These are phyloP conservation scores for Truncatella angustata DNA, from an alignment of 2,329 filamentous ascomycete genomes.

Conservation along the genomic window DNA sequence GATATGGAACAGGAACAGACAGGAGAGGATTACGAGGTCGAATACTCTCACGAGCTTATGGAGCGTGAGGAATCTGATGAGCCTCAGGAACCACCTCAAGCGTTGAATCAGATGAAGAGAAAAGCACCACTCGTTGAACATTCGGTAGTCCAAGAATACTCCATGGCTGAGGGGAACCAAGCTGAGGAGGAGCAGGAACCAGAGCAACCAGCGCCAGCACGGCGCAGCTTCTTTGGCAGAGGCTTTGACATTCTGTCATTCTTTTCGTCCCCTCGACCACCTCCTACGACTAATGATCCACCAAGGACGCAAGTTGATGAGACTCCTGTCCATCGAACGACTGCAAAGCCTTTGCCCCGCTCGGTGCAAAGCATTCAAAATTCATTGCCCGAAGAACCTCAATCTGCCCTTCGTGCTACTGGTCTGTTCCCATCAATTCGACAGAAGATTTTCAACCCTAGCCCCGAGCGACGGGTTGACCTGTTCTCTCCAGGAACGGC, in stretches of 20 bases:
- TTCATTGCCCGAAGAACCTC: constrained; percentile 25
- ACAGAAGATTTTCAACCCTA: constrained; percentile 32
- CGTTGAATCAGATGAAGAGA: background rate
- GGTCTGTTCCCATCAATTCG: constrained; percentile 31
- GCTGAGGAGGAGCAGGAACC: constrained; percentile 18
- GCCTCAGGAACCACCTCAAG: background rate
- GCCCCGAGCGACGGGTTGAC: constrained; percentile 27
- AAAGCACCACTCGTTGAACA: constrained; percentile 6
- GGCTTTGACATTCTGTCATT: constrained; percentile 52
- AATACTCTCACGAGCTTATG: constrained; percentile 5
- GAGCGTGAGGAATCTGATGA: constrained; percentile 1
- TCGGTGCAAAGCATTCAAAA: constrained; percentile 16
- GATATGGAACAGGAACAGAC: background rate
- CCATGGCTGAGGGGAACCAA: constrained; percentile 38
- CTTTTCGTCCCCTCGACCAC: constrained; percentile 53
- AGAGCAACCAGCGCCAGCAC: constrained; percentile 19
- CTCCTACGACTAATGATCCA: constrained; percentile 28
- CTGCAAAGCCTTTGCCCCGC: constrained; percentile 11
- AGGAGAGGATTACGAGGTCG: background rate
- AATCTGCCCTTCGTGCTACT: constrained; percentile 23
- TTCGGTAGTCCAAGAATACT: constrained; percentile 38
- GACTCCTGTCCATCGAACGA: background rate
- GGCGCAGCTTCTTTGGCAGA: constrained; percentile 25
- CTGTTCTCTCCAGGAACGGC: constrained; percentile 34
- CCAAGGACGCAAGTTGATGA: constrained; percentile 6